Evolutionary conservation across 441 rosid species (phyloP), one percentile per base, ranked within the genome.

Genomic region (Codiaeum variegatum): DNA sequence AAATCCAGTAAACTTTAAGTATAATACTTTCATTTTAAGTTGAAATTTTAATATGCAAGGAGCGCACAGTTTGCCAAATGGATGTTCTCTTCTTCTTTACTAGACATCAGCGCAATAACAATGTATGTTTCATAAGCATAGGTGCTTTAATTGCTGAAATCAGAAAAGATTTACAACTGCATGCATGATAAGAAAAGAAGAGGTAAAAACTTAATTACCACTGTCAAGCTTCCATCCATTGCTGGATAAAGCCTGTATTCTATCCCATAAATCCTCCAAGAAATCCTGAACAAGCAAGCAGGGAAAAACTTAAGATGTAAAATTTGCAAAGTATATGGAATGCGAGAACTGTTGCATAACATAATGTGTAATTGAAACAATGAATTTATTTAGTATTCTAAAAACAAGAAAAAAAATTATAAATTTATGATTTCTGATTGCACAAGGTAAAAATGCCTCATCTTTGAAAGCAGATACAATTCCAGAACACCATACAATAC

Each of bases 141-240:
- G 67, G 74, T 46, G 64, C 69, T 32, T 40, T 42, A 36, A 40
- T 36, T 7, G 62, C 21, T 23, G 11, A 18, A 52, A 29, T 26
- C 9, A 70, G 31, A 51, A 7, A 34, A 21, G 13, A 26, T 2
- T 34, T 36, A 32, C 49, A 62, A 24, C 40, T 54, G 13, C 2
- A 71, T 24, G 47, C 42, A 63, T 51, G 44, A 3, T 38, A 15
- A 58, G 62, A 5, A 65, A 54, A 26, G 44, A 51, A 29, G 46
- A 78, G n/a, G 52, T 31, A 60, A 73, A 62, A 49, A 69, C 34
- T 31, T 44, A 79, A 66, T 78, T 86, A 93, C 98, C 98, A 79
- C 99, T 96, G 36, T 90, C 95, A 76, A 91, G 80, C 82, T 90
- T 96, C 99, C 99, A 96, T 78, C 93, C 98, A 82, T 80, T 88